Percentiles rank a stretch among this genome's conserved stretches.
These are phyloP conservation scores for Cyclotella choctawhatcheeana DNA, from an alignment of 108 stramenopile species.

Conservation along the genomic window DNA sequence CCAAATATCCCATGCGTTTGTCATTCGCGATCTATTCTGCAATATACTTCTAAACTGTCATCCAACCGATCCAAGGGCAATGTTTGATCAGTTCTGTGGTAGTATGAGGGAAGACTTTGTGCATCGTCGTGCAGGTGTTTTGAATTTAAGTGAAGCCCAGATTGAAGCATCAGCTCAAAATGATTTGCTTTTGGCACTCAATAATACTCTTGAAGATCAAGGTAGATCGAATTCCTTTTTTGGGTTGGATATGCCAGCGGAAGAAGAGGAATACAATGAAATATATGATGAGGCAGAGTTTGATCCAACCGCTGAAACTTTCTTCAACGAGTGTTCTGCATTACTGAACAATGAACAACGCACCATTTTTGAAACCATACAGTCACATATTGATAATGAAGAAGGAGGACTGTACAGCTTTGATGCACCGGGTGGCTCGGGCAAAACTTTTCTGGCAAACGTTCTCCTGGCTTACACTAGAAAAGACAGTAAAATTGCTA, in stretches of 20 bases:
- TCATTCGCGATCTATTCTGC: neutral
- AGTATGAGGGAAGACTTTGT: conserved; percentile 1
- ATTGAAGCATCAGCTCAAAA: too few relatives aligned
- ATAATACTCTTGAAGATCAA: too few relatives aligned
- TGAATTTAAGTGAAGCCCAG: neutral
- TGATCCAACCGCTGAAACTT: too few relatives aligned
- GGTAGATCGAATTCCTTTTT: too few relatives aligned
- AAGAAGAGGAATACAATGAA: too few relatives aligned
- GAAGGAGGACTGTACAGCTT: conserved; percentile 2
- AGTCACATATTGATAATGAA: neutral
- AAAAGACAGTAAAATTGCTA: neutral
- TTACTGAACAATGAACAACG: too few relatives aligned
- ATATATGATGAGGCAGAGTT: too few relatives aligned
- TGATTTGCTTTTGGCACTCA: too few relatives aligned
- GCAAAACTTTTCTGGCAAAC: conserved; percentile 11
- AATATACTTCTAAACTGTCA: conserved; percentile 9
- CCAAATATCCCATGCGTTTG: neutral
- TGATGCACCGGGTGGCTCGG: conserved; percentile 1
- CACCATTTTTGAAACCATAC: neutral
- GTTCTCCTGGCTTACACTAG: conserved; percentile 5
- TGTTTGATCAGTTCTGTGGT: neutral
- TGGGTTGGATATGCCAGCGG: too few relatives aligned
- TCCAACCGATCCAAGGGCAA: neutral
- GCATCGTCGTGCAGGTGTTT: neutral
- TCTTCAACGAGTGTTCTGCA: too few relatives aligned